Percentiles rank a stretch among this genome's conserved stretches.
Evolutionary conservation across 2,329 filamentous ascomycete genomes (phyloP).

Genomic region (Penicillium digitatum): DNA sequence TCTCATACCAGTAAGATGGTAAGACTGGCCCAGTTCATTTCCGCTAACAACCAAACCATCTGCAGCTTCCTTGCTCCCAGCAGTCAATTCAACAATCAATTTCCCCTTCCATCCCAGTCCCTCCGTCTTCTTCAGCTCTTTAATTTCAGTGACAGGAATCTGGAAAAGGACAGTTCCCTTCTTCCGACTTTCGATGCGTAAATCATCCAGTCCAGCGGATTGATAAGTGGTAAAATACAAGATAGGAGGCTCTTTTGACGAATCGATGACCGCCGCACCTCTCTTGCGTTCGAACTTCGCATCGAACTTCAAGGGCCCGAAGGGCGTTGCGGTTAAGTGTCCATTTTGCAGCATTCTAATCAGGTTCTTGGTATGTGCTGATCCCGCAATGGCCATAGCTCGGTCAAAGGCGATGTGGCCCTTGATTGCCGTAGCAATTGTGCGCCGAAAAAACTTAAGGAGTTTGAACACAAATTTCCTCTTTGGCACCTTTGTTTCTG

Average conservation of each 20-base stretch:
- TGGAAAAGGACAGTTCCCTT: constrained; percentile 62
- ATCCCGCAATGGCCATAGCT: constrained; percentile 62
- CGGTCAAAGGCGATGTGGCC: constrained; percentile 69
- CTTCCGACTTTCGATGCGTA: constrained; percentile 49
- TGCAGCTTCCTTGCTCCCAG: constrained; percentile 63
- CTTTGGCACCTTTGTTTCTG: constrained; percentile 18
- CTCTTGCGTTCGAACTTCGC: constrained; percentile 66
- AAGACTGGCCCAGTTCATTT: constrained; percentile 48
- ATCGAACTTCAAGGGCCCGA: constrained; percentile 73
- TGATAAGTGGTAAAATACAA: constrained; percentile 58
- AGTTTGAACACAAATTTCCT: constrained; percentile 48
- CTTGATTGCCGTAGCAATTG: constrained; percentile 66
- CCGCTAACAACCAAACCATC: constrained; percentile 69
- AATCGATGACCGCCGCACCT: constrained; percentile 65
- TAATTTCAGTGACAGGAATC: constrained; percentile 66
- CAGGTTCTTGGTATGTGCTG: constrained; percentile 63
- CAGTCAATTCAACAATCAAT: constrained; percentile 74
- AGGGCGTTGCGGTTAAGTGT: constrained; percentile 41
- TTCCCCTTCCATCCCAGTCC: constrained; percentile 83
- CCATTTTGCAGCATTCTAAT: constrained; percentile 62
- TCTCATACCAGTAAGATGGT: constrained; percentile 25
- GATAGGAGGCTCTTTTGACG: constrained; percentile 33
- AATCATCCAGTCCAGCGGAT: constrained; percentile 35
- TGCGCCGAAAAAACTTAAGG: constrained; percentile 64
- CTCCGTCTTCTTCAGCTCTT: constrained; percentile 72